Evolutionary conservation across 108 stramenopile species (phyloP).

Genomic region (Nitzschia sp.): DNA sequence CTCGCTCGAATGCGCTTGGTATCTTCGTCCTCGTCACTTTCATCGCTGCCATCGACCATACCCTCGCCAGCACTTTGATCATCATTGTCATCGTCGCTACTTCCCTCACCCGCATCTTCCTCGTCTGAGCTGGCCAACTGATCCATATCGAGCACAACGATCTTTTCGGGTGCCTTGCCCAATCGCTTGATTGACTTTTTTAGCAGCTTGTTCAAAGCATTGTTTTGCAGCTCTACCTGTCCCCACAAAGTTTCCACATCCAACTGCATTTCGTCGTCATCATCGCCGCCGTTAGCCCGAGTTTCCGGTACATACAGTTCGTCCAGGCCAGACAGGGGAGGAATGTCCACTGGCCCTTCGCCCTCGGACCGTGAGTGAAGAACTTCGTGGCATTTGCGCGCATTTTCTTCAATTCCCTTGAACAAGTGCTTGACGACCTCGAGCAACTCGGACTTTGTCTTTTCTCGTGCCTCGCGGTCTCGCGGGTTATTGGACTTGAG

Average conservation of each 20-base stretch:
- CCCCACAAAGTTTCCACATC: slow-evolving; percentile 92
- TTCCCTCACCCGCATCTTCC: slow-evolving; percentile 34
- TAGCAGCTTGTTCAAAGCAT: slow-evolving; percentile 63
- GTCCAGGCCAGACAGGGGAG: slow-evolving; percentile 25
- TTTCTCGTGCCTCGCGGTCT: slow-evolving; percentile 8
- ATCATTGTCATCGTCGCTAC: slow-evolving; percentile 50
- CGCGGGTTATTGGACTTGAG: slow-evolving; percentile 2
- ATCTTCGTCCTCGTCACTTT: slow-evolving; percentile 58
- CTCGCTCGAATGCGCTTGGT: slow-evolving; percentile 66
- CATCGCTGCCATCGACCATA: slow-evolving; percentile 34
- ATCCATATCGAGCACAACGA: slow-evolving; percentile 47
- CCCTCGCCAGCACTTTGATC: slow-evolving; percentile 14
- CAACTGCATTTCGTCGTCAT: neutral
- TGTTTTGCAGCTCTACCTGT: slow-evolving; percentile 90
- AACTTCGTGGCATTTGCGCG: slow-evolving; percentile 24
- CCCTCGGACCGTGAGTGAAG: neutral
- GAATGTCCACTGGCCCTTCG: neutral
- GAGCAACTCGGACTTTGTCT: slow-evolving; percentile 18
- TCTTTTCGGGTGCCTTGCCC: slow-evolving; percentile 34
- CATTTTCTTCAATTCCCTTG: slow-evolving; percentile 23
- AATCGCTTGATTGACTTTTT: slow-evolving; percentile 64
- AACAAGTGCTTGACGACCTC: slow-evolving; percentile 30
- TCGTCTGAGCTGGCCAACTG: slow-evolving; percentile 28
- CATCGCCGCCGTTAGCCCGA: neutral
- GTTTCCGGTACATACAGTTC: slow-evolving; percentile 11